A percentile compares a stretch with the other conserved stretches of the same genome.
phyloP scores from a whole-genome alignment of 116 monocot species.

The Cymodocea nodosa region DNA sequence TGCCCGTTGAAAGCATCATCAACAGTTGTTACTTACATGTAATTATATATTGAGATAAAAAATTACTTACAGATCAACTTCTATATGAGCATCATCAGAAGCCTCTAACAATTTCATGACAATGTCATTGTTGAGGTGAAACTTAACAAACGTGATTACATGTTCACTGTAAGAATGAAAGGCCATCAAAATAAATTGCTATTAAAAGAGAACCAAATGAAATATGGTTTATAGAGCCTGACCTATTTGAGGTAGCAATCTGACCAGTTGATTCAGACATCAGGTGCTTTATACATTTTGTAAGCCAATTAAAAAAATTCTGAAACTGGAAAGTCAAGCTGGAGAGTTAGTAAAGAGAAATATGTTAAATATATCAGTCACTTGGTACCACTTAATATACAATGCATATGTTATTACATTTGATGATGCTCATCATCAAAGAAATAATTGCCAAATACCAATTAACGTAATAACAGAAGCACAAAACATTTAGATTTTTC shows the following conservation, averaged over 20 bases:
- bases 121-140: conserved; percentile 66
- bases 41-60: neutral
- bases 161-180: conserved; percentile 43
- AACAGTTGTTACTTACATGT: neutral
- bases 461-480: too few relatives aligned
- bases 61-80: conserved; percentile 66
- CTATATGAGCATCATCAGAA: conserved; percentile 24
- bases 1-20: neutral
- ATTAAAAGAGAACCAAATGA: neutral
- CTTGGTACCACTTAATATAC: too few relatives aligned
- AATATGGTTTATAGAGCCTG: neutral
- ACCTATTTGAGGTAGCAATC: conserved; percentile 60
- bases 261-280: conserved; percentile 64
- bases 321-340: conserved; percentile 52
- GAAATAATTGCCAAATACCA: too few relatives aligned
- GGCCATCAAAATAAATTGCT: neutral
- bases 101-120: conserved; percentile 53
- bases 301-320: conserved; percentile 94
- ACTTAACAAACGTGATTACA: conserved; percentile 80
- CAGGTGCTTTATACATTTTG: conserved; percentile 62
- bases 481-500: too few relatives aligned
- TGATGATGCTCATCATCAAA: too few relatives aligned
- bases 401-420: too few relatives aligned
- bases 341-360: too few relatives aligned
- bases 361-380: too few relatives aligned